Base-by-base conservation (phyloP, 2,329 filamentous ascomycete species). In the Macrophomina pseudophaseolina region DNA sequence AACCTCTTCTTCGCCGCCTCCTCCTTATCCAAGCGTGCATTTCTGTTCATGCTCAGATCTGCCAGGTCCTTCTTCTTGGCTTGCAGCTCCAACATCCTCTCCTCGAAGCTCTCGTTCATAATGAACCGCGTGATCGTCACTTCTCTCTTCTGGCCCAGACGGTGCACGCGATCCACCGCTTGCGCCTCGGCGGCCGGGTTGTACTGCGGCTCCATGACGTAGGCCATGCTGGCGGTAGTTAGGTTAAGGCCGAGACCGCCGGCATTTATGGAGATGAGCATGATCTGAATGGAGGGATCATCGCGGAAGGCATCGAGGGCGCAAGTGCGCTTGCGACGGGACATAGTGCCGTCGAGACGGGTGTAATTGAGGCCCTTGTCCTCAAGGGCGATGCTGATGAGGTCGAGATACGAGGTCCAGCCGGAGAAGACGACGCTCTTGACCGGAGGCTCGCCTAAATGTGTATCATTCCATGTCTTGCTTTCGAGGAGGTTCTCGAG, bases 171-270 rank as follows among this genome's bases (percentile, higher is more conserved):
- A 76, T 98, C 95, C 7, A 98, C 86, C 1, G 95, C 95, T 80
- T 99, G 95, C 5, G 93, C 92, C 78, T 99, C 94, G 0, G 94
- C 93, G 0, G 93, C 94, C 0, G 95, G 95, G 74, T 99, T 99
- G 82, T 94, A 99, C 75, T 97, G 94, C 5, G 95, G 95, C 77
- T 99, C 95, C 94, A 99, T 98, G 73, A 98, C 91, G 76, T 95
- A 98, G 14, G 96, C 94, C 65, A 87, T 91, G 75, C 89, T 95
- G 38, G 90, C 94, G 0, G 91, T 85, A 0, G 94, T 97, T 65
- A 98, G 82, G 75, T 98, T 98, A 46, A 98, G 88, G 14, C 94
- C 94, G 16, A 97, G 86, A 18, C 95, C 94, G 70, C 94, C 95
- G 0, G 94, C 94, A 74, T 90, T 93, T 78, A 97, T 96, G 9